Base-by-base conservation (phyloP, 2,329 filamentous ascomycete genomes). In the Fusarium compactum region DNA sequence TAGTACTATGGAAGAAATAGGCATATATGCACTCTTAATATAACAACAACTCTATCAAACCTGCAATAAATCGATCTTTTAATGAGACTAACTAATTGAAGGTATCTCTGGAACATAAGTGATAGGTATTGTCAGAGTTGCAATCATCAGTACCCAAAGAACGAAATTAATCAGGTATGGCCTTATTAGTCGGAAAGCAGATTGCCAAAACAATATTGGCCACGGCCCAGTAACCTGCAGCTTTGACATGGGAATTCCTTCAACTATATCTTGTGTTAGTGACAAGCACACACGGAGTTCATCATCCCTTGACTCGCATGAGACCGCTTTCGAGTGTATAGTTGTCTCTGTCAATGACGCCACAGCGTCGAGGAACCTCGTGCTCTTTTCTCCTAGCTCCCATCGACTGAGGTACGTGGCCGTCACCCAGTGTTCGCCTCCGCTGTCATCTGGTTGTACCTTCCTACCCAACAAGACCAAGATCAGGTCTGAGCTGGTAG, bases 21-120 rank as follows among this genome's bases (percentile, higher is more conserved):
- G 10, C 1, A 12, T 34, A 3, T 11, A 12, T 10, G 58, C 53
- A 1, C 53, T 61, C 27, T 22, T 58, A 0, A 41, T 60, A 47
- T 58, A 20, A 11, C 2, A 18, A 6, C 0, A 7, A n/a, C 9
- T n/a, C 5, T 6, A n/a, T 6, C 1, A 38, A 0, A 38, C 18
- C n/a, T 7, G 18, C 0, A 38, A 12, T 6, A 2, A n/a, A 12
- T n/a, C 2, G 10, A n/a, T n/a, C n/a, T 38, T 1, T 38, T 11
- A 6, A 6, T 11, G 5, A 11, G n/a, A n/a, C 18, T 38, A 38
- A 12, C 18, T 38, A 6, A 34, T 10, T 34, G 32, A 38, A 6
- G 32, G 32, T 38, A 38, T n/a, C 5, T 18, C 16, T 0, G 34
- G 18, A 38, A 38, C 10, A 38, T 38, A n/a, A 1, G 34, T 38